A percentile compares a stretch with the other conserved stretches of the same genome.
phyloP scores from a whole-genome alignment of 2,329 filamentous ascomycete genomes.

The Phaeophleospora eucalypticola region DNA sequence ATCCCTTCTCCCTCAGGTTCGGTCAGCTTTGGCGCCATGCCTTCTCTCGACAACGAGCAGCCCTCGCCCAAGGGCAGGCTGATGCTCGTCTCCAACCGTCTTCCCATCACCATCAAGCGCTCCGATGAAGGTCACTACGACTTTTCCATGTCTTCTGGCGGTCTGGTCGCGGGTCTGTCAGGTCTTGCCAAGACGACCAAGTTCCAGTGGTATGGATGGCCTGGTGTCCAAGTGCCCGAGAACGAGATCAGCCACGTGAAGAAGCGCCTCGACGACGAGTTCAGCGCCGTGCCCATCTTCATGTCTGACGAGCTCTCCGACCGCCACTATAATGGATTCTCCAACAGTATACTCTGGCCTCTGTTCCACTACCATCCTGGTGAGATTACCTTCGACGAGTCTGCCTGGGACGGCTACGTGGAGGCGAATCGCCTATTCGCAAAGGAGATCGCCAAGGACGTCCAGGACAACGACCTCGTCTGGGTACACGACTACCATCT shows the following conservation, averaged over 20 bases:
- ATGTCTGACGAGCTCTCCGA: constrained; percentile 91
- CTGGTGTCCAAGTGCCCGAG: constrained; percentile 85
- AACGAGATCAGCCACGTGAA: constrained; percentile 71
- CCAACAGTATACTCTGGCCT: constrained; percentile 97
- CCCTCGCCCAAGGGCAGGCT: constrained; percentile 49
- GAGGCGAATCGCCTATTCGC: constrained; percentile 93
- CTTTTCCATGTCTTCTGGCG: constrained; percentile 95
- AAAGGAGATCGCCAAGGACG: constrained; percentile 77
- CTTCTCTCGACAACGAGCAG: constrained; percentile 32
- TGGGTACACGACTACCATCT: constrained; percentile 99
- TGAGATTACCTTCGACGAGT: constrained; percentile 96
- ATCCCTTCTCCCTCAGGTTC: constrained; percentile 4
- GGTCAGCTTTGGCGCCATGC: constrained; percentile 22
- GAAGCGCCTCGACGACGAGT: constrained; percentile 76
- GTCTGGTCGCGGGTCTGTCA: constrained; percentile 87
- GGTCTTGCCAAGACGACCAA: constrained; percentile 87
- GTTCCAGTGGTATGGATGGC: constrained; percentile 99
- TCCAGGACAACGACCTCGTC: constrained; percentile 88
- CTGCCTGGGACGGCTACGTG: constrained; percentile 86
- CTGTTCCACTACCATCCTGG: constrained; percentile 98
- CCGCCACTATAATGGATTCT: constrained; percentile 96
- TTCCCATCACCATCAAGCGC: constrained; percentile 95
- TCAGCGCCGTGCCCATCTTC: constrained; percentile 86
- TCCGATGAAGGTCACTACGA: constrained; percentile 86
- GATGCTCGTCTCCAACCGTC: constrained; percentile 86